Evolutionary conservation across 2,329 filamentous ascomycete species (phyloP).

Genomic region (Diaporthe ilicicola): DNA sequence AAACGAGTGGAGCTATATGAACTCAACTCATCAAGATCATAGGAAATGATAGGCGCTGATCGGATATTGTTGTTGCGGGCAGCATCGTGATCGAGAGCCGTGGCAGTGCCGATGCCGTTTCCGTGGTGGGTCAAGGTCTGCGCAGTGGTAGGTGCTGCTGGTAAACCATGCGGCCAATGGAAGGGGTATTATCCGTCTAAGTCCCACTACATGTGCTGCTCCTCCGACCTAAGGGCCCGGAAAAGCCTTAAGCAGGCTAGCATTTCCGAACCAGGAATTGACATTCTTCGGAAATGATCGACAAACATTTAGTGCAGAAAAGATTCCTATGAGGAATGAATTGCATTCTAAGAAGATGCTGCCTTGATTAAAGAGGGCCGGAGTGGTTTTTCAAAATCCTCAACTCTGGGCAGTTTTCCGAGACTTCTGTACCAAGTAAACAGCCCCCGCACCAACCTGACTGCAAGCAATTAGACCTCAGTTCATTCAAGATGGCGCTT

Average conservation of each 20-base stretch:
- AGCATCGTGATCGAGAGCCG: background rate
- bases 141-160: background rate
- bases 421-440: background rate
- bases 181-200: background rate
- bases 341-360: background rate
- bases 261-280: background rate
- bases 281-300: background rate
- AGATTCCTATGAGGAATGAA: background rate
- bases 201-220: background rate
- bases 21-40: background rate
- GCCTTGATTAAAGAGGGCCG: slow-evolving; percentile 2
- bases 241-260: background rate
- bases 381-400: background rate
- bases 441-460: background rate
- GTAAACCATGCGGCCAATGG: background rate
- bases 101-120: background rate
- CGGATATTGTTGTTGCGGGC: background rate
- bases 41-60: background rate
- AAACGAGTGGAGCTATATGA: slow-evolving; percentile 4
- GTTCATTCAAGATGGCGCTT: background rate
- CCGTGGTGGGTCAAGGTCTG: background rate
- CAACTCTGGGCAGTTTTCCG: background rate
- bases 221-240: background rate
- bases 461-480: background rate
- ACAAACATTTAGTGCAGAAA: background rate